Base-by-base conservation (phyloP, 2,329 filamentous ascomycete genomes). In the Chalaropsis thielavioides region DNA sequence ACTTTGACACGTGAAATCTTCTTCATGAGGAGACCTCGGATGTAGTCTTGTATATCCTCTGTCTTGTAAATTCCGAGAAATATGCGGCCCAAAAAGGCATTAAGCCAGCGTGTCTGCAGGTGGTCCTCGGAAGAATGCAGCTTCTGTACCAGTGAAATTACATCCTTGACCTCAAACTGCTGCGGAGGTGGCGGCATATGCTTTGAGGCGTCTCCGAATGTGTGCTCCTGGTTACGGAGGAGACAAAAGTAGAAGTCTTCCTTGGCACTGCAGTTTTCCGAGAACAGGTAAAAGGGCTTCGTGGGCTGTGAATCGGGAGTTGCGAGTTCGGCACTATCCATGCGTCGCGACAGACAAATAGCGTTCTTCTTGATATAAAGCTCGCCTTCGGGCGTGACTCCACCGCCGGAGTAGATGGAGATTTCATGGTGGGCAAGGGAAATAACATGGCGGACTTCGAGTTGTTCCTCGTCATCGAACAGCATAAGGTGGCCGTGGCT, bases 231-330 rank as follows among this genome's bases (percentile, higher is more conserved):
- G 68, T 92, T 95, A 70, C 86, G 85, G 46, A 99, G 79, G 70
- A 99, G 79, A 13, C 92, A 89, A 75, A 96, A 92, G 74, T 99
- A 99, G 75, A 99, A 97, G 73, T 99, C 94, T 74, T 99, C 94
- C 74, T 99, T 99, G 59, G 94, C 90, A 0, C 92, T 96, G 73
- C 90, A 90, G 71, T 95, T 96, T 69, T 97, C 91, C 0, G 90
- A 95, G 74, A 97, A 99, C 3, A 99, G 79, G 72, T 86, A 97
- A 76, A 96, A 97, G 0, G 94, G 91, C 69, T 89, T 92, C 6
- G 89, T 86, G 2, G 81, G 72, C 41, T 78, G 79, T 44, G 74
- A 77, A 68, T 86, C 83, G 2, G 82, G 80, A 2, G 80, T 76
- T n/a, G n/a, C 13, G 35, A 80, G 70, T 41, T 86, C 83, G 31